Base-by-base conservation (phyloP, 2,329 filamentous ascomycete species). In the Xylaria sp. region DNA sequence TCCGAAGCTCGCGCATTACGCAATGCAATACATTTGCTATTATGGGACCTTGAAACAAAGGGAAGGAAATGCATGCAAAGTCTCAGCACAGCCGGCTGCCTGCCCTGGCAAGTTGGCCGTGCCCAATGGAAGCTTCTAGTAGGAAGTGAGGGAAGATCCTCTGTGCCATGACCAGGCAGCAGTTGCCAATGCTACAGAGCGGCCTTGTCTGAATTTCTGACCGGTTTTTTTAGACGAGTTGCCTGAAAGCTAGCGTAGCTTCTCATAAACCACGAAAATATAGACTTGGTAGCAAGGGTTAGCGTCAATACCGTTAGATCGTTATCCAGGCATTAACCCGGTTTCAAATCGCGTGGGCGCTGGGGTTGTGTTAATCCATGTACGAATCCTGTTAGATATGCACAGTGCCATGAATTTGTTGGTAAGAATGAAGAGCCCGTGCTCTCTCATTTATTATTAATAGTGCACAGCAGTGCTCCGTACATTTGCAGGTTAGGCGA, bases 361-460 rank as follows among this genome's bases (percentile, higher is more conserved):
- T 34, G 28, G 48, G 52, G 3, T 41, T 18, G 30, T 53, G 12
- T 9, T 9, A 4, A 56, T 20, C 53, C 32, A 56, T 41, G 34
- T 41, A 6, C 53, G 20, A 28, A 39, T 39, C 25, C 46, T 25
- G 43, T 12, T 36, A 13, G 3, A 28, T 8, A 39, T 39, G 53
- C 53, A 56, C 32, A n/a, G 53, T 41, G 53, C 53, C 34, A 34
- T 34, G 18, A 28, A 30, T 50, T 7, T 52, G 41, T 20, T 45
- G 15, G 15, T 23, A n/a, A 13, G 23, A 48, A 25, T 8, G 20
- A 30, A 32, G 23, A n/a, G 46, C 32, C 46, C 18, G 59, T 62
- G 59, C 59, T 32, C 18, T 62, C 8, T 10, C 20, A 39, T 46
- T 63, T 57, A 63, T 48, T 39, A 57, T 57, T 63, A 63, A 53